Percentiles rank a stretch among this genome's conserved stretches.
Conservation (phyloP, 2,329 filamentous ascomycete species). For the Neurospora sp. region DNA sequence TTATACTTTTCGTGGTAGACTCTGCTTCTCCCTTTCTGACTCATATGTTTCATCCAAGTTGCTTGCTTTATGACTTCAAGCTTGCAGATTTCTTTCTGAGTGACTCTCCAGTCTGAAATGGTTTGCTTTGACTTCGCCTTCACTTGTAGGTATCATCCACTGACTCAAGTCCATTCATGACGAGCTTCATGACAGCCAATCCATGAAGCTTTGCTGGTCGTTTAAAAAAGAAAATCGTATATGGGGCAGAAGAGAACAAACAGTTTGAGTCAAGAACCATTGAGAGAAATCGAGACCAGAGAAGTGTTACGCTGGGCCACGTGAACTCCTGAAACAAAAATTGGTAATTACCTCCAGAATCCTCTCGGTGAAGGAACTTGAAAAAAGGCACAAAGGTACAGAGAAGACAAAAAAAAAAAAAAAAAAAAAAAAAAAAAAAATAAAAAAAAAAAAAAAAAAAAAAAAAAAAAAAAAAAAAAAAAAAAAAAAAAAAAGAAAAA, state of each 20-base stretch:
- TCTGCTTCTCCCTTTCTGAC: background rate
- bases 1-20: background rate
- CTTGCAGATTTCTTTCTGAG: background rate
- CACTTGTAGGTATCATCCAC: background rate
- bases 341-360: too few relatives aligned
- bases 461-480: too few relatives aligned
- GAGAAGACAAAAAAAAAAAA: background rate
- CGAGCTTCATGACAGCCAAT: background rate
- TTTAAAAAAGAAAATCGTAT: background rate
- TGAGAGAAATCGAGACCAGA: background rate
- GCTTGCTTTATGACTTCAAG: background rate
- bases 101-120: background rate
- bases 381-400: background rate
- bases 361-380: too few relatives aligned
- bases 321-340: too few relatives aligned
- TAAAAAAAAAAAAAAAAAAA: too few relatives aligned
- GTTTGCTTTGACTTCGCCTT: background rate
- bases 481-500: background rate
- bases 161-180: background rate
- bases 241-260: background rate
- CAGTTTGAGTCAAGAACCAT: background rate
- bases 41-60: background rate
- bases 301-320: too few relatives aligned
- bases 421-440: background rate
- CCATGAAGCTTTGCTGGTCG: background rate